Evolutionary conservation across 2,329 filamentous ascomycete genomes (phyloP), one percentile per base, ranked within the genome.

Genomic region (Paramyrothecium sp.): DNA sequence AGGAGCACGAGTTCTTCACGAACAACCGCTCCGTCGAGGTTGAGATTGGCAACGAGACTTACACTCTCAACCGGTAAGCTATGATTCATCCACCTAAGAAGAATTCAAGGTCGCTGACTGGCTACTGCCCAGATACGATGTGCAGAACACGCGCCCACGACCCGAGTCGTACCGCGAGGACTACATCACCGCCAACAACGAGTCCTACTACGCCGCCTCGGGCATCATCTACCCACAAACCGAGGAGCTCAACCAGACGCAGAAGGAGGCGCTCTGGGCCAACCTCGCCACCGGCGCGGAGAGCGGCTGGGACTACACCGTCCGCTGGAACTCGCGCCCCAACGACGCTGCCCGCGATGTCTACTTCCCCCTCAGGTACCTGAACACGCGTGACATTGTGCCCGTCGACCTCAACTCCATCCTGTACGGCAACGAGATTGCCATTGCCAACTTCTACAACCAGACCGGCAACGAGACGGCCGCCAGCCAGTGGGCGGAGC

Each of bases 371-470:
- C 76, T 89, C 10, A 81, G 86, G 33, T 86, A 81, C 16, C 78
- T 89, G 48, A 88, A 89, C 69, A 81, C 81, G 7, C 73, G 75
- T 56, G 78, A 83, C 50, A 78, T 83, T 12, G 73, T 90, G 2
- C 84, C 85, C 2, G 84, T 90, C 2, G 87, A 89, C 56, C 78
- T 90, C 60, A 89, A 90, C 70, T 83, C 86, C 1, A 89, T 89
- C 49, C 72, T 90, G 10, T 90, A 89, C 69, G 80, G 80, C 63
- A 88, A 88, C 61, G 87, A 90, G 65, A 73, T 83, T 2, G 76
- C 79, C 53, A 86, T 89, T 54, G 77, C 82, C 12, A 64, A 73
- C 2, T 87, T 88, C 67, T 76, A 84, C 60, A 75, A 78, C 46
- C 67, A 71, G 21, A 75, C 75, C 0, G 83, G 83, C 55, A 83